Evolutionary conservation across 2,329 filamentous ascomycete genomes (phyloP).

Genomic region (Pseudogymnoascus sp.): DNA sequence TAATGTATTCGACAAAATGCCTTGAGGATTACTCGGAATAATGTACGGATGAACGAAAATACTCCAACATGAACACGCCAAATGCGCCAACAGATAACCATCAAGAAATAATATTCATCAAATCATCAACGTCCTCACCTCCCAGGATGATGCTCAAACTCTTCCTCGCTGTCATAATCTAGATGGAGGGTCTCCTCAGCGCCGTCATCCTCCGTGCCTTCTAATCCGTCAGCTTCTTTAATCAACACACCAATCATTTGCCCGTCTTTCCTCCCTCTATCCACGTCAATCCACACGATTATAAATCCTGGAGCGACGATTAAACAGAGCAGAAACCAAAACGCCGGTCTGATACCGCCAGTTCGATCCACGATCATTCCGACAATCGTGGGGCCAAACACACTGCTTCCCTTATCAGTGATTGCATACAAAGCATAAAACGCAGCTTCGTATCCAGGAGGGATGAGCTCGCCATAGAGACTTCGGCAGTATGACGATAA

Average conservation of each 20-base stretch:
- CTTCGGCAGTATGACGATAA: slow-evolving; percentile 86
- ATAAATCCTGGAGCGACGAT: slow-evolving; percentile 77
- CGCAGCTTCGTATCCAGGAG: slow-evolving; percentile 85
- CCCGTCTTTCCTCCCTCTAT: slow-evolving; percentile 64
- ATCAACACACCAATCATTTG: slow-evolving; percentile 53
- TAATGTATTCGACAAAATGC: neutral
- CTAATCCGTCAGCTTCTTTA: slow-evolving; percentile 39
- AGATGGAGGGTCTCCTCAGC: neutral
- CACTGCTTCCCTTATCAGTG: slow-evolving; percentile 88
- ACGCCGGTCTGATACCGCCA: slow-evolving; percentile 74
- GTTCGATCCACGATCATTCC: slow-evolving; percentile 81
- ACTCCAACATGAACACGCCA: neutral
- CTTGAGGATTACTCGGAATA: neutral
- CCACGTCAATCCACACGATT: slow-evolving; percentile 77
- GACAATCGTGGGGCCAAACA: slow-evolving; percentile 91
- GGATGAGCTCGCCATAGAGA: slow-evolving; percentile 87
- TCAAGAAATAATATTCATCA: neutral
- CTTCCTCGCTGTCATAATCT: neutral
- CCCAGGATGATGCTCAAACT: slow-evolving; percentile 4
- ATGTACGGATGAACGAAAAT: neutral
- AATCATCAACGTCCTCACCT: neutral
- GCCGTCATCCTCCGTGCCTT: neutral
- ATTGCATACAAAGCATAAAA: slow-evolving; percentile 97
- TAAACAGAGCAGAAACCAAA: slow-evolving; percentile 82
- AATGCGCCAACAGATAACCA: neutral